These are phyloP conservation scores for Penicillium subrubescens DNA, from an alignment of 495 filamentous ascomycete genomes.

Conservation along the genomic window DNA sequence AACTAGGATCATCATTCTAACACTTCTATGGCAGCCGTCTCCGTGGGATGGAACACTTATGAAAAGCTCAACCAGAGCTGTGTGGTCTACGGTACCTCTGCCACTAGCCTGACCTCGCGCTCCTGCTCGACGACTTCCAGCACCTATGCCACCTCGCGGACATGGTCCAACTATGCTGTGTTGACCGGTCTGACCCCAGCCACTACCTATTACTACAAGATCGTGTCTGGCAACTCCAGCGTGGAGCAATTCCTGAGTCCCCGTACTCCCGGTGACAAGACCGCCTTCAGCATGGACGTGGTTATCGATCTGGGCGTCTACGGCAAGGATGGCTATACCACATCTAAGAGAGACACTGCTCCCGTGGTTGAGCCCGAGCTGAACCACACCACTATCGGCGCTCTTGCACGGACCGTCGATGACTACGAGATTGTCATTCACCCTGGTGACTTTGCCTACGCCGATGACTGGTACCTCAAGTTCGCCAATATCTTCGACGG, in stretches of 20 bases:
- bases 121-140: constrained; percentile 41
- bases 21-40: constrained; percentile 42
- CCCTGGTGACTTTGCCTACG: constrained; percentile 57
- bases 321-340: constrained; percentile 59
- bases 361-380: constrained; percentile 56
- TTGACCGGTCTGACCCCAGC: constrained; percentile 46
- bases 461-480: constrained; percentile 53
- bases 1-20: background rate
- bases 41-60: constrained; percentile 60
- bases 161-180: constrained; percentile 52
- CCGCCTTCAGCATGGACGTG: constrained; percentile 49
- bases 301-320: constrained; percentile 61
- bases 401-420: constrained; percentile 54
- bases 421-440: constrained; percentile 64
- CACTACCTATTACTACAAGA: constrained; percentile 58
- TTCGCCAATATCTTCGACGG: constrained; percentile 40
- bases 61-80: constrained; percentile 37
- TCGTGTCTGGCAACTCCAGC: constrained; percentile 56
- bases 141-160: constrained; percentile 54
- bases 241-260: constrained; percentile 59
- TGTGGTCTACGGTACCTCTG: constrained; percentile 47
- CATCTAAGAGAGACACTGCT: constrained; percentile 54
- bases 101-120: constrained; percentile 23
- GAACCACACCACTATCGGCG: constrained; percentile 63
- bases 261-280: constrained; percentile 49